Base-by-base conservation (phyloP, 257 asterid genomes). In the Sherardia arvensis region DNA sequence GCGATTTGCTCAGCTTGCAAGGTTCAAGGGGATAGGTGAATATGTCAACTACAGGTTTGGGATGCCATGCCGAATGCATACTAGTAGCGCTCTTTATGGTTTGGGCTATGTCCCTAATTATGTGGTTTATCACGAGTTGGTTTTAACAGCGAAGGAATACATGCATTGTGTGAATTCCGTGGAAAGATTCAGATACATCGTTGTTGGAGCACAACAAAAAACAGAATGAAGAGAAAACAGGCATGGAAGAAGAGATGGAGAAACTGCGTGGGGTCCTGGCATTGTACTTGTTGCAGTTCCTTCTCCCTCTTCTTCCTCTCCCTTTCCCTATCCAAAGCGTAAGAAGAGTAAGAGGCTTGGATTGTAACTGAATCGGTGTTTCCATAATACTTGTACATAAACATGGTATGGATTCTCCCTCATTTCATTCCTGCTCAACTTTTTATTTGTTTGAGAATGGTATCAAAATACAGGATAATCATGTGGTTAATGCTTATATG, bases 191-290 rank as follows among this genome's bases (percentile, higher is more conserved):
- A 0, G 97, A 92, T 67, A 83, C 89, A 0, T 92, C 97, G 1
- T 75, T 89, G 90, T 45, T 85, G 25, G 97, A 87, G 74, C 97
- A 92, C 57, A 85, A 80, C 81, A 92, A 87, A 84, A 92, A 78
- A 61, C 93, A 85, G 82, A 89, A 85, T 67, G 86, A 92, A 57
- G 99, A 89, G 80, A 92, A 89, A 74, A 87, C 93, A 1, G 85
- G 88, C 12, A 89, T 89, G 99, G 99, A 92, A 71, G 95, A 92
- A 70, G 97, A 92, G 85, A 87, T 92, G 93, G 97, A 89, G 82
- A 85, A 66, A 34, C 65, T 92, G 82, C 82, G 95, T 75, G 78
- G 49, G 59, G 78, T 62, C 11, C 96, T n/a, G n/a, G n/a, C n/a
- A n/a, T n/a, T n/a, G n/a, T n/a, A n/a, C n/a, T n/a, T n/a, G n/a